Evolutionary conservation across 306 rosid genomes (phyloP).

Genomic region (Fragaria nilgerrensis): DNA sequence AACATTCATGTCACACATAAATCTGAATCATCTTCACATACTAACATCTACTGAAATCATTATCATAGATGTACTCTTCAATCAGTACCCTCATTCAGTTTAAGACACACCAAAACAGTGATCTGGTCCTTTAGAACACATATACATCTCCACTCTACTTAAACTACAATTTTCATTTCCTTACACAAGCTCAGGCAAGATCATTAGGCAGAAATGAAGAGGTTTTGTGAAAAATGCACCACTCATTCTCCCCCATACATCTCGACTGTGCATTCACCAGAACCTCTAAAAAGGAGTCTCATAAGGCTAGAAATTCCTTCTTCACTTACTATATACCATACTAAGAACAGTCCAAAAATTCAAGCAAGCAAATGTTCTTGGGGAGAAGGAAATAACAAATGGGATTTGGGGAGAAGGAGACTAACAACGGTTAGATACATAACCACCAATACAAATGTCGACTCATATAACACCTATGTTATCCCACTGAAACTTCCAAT

Average conservation of each 20-base stretch:
- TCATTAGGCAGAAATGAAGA: background rate
- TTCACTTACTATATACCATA: background rate
- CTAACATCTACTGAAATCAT: background rate
- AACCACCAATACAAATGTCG: background rate
- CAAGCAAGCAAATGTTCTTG: background rate
- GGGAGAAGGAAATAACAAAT: too few relatives aligned
- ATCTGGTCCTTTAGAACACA: background rate
- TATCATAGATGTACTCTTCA: background rate
- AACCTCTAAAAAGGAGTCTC: too few relatives aligned
- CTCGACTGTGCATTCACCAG: background rate
- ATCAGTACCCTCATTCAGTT: background rate
- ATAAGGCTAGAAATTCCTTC: background rate
- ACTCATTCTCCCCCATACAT: background rate
- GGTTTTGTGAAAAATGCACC: background rate
- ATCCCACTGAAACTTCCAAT: background rate
- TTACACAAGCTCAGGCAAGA: background rate
- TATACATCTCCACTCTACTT: background rate
- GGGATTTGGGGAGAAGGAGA: too few relatives aligned
- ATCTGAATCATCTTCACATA: background rate
- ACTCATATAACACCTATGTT: background rate
- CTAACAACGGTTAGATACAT: too few relatives aligned
- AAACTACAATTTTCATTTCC: background rate
- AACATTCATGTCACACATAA: background rate
- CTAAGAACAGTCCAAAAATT: background rate
- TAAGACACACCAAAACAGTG: background rate